phyloP scores from a whole-genome alignment of 1,284 basidiomycete genomes.

The Leccinum variabile region DNA sequence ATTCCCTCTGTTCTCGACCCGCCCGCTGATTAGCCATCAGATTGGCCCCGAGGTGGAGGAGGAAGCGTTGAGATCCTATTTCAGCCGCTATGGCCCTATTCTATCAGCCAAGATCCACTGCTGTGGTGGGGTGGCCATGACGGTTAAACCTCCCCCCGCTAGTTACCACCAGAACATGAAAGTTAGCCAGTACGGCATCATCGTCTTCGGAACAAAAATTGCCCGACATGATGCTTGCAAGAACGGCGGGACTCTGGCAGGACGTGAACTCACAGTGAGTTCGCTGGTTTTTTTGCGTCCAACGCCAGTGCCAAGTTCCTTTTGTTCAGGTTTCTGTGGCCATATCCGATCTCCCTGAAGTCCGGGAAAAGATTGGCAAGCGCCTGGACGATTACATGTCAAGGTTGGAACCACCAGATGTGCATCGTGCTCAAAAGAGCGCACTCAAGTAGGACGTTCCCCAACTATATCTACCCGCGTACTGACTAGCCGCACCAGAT shows the following conservation, averaged over 20 bases:
- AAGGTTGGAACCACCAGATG: constrained; percentile 22
- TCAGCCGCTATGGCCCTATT: constrained; percentile 47
- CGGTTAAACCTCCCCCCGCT: constrained; percentile 28
- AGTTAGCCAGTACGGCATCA: constrained; percentile 52
- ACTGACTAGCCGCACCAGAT: constrained; percentile 23
- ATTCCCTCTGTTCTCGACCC: background rate
- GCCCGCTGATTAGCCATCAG: constrained; percentile 14
- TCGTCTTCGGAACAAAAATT: constrained; percentile 42
- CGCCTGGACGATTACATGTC: constrained; percentile 28
- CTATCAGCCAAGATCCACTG: constrained; percentile 46
- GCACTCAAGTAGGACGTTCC: constrained; percentile 23
- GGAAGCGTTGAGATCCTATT: constrained; percentile 38
- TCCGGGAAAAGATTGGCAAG: constrained; percentile 40
- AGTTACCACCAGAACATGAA: constrained; percentile 28
- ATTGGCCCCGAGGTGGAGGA: constrained; percentile 38
- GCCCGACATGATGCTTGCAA: constrained; percentile 43
- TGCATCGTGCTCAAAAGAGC: constrained; percentile 28
- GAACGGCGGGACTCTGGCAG: constrained; percentile 42
- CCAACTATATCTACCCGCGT: background rate
- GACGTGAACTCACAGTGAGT: constrained; percentile 43
- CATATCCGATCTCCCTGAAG: constrained; percentile 53
- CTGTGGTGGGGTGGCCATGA: constrained; percentile 45
- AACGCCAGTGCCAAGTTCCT: background rate
- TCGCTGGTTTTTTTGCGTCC: background rate
- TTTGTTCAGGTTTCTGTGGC: constrained; percentile 42